Percentiles rank a stretch among this genome's conserved stretches.
phyloP scores from a whole-genome alignment of 441 rosid species.

The Pelargonium australe region DNA sequence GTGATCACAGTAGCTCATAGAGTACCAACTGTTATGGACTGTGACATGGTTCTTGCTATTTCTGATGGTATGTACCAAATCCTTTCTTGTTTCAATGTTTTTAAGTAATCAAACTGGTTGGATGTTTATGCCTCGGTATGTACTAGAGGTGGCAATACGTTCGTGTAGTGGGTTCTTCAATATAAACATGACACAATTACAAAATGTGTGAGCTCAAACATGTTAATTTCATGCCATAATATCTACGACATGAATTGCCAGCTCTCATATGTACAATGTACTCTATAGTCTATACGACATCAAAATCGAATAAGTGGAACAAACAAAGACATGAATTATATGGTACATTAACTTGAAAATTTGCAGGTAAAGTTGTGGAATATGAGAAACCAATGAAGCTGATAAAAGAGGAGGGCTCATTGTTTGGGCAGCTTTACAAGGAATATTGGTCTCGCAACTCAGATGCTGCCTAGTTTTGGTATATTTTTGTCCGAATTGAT shows the following conservation, averaged over 20 bases:
- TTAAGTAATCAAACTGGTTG: neutral
- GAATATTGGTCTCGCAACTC: slow-evolving; percentile 89
- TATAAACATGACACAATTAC: too few species aligned
- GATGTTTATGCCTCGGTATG: neutral
- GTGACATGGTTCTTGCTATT: slow-evolving; percentile 78
- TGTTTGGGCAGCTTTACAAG: slow-evolving; percentile 80
- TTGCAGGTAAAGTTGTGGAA: slow-evolving; percentile 67
- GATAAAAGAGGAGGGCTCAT: slow-evolving; percentile 55
- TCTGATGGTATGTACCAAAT: slow-evolving; percentile 49
- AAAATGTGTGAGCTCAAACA: too few species aligned
- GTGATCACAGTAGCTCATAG: slow-evolving; percentile 90
- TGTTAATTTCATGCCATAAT: too few species aligned
- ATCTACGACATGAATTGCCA: too few species aligned
- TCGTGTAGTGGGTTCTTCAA: too few species aligned
- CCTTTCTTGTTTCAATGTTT: neutral
- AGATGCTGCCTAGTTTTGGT: slow-evolving; percentile 9
- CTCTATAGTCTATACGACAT: too few species aligned
- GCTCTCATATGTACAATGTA: too few species aligned
- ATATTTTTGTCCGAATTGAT: too few species aligned
- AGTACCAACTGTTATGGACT: slow-evolving; percentile 91
- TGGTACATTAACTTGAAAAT: neutral
- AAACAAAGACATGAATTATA: too few species aligned
- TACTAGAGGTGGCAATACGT: too few species aligned
- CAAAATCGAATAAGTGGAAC: too few species aligned
- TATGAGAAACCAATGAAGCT: slow-evolving; percentile 74